phyloP scores from a whole-genome alignment of 2,329 filamentous ascomycete genomes.

The Stagonosporopsis vannaccii region DNA sequence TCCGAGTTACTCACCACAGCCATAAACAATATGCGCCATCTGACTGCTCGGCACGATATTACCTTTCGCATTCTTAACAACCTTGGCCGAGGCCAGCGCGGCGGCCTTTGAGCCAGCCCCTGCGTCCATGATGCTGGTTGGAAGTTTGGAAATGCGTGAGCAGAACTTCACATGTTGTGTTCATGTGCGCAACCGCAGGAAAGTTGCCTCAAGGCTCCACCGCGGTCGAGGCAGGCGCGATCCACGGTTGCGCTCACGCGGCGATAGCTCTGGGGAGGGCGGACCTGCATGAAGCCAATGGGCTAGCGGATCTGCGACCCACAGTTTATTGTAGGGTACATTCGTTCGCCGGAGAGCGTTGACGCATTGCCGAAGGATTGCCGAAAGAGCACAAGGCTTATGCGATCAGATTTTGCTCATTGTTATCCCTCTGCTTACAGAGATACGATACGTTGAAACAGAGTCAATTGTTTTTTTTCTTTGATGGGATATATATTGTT shows the following conservation, averaged over 20 bases:
- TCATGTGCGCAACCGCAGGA: slow-evolving; percentile 1
- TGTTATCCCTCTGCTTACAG: no score
- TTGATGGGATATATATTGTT: no score
- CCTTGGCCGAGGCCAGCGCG: slow-evolving; percentile 53
- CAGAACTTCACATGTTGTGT: slow-evolving; percentile 14
- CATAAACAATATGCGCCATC: slow-evolving; percentile 52
- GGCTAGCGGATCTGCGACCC: slow-evolving; percentile 19
- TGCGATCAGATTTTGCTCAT: no score
- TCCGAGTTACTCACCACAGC: slow-evolving; percentile 47
- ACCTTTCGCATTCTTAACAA: slow-evolving; percentile 53
- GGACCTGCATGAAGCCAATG: slow-evolving; percentile 45
- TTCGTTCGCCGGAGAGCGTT: background rate
- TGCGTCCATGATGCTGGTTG: slow-evolving; percentile 46
- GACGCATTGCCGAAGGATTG: background rate
- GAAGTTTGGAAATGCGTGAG: background rate
- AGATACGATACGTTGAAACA: no score
- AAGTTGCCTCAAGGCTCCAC: slow-evolving; percentile 2
- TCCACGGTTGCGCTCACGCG: slow-evolving; percentile 18
- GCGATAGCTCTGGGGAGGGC: slow-evolving; percentile 30
- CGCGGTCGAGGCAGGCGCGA: slow-evolving; percentile 7
- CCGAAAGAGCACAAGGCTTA: no score
- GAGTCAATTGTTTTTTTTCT: no score
- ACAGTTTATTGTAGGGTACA: slow-evolving; percentile 5
- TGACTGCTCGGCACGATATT: slow-evolving; percentile 49
- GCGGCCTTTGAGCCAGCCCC: slow-evolving; percentile 50